Conservation (phyloP, 306 rosid species). For the Quercus engelmannii region DNA sequence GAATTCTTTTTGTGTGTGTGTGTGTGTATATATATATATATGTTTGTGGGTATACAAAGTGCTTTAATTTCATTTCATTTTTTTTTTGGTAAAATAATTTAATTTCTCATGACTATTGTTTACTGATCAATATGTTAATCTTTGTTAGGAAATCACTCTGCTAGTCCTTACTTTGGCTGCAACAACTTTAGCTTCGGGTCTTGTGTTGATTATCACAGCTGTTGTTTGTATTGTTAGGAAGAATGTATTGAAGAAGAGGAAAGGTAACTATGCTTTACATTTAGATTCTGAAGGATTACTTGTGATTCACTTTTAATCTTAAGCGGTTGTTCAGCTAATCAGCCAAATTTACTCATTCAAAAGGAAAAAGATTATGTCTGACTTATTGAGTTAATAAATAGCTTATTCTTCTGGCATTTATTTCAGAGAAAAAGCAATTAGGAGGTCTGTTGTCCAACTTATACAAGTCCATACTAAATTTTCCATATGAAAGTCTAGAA, state of each 20-base stretch:
- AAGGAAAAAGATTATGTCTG: neutral
- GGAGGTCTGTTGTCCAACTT: conserved; percentile 45
- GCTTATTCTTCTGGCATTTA: neutral
- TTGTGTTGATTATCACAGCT: conserved; percentile 32
- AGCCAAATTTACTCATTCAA: no score
- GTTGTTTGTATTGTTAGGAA: conserved; percentile 43
- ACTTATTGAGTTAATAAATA: neutral
- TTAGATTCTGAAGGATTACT: neutral
- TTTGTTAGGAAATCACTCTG: conserved; percentile 37
- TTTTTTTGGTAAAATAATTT: no score
- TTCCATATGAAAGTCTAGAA: conserved; percentile 64
- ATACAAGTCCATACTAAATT: conserved; percentile 53
- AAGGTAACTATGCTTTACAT: conserved; percentile 36
- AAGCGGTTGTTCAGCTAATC: no score
- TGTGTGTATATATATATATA: fast-evolving
- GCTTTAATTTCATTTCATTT: no score
- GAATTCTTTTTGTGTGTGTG: no score
- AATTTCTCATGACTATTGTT: no score
- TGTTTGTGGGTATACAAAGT: no score
- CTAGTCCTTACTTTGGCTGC: conserved; percentile 31
- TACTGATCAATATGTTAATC: neutral
- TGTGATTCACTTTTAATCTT: no score
- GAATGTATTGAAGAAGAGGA: conserved; percentile 35
- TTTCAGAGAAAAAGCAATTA: conserved; percentile 52
- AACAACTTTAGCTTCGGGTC: conserved; percentile 39